Percentiles rank a stretch among this genome's conserved stretches.
These are phyloP conservation scores for Tetrastigma voinierianum DNA, from an alignment of 164 flowering plant species.

Conservation along the genomic window DNA sequence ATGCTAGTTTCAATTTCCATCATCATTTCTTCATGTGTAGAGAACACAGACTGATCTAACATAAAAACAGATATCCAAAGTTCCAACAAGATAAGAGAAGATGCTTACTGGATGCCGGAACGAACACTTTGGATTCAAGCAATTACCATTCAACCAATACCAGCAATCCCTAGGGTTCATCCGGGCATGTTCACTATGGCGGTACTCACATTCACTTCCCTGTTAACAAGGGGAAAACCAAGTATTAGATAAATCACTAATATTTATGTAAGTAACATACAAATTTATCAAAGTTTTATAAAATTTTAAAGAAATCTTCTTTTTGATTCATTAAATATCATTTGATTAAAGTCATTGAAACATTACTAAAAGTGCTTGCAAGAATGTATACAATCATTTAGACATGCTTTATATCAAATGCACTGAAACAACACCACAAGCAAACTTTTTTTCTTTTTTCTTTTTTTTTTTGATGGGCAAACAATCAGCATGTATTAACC, in stretches of 20 bases:
- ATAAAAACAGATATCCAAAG: not conserved
- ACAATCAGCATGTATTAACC: no score
- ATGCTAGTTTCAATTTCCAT: not conserved
- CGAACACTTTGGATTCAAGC: conserved; percentile 84
- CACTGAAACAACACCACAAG: no score
- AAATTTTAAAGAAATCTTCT: no score
- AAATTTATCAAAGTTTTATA: no score
- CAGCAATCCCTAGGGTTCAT: conserved; percentile 91
- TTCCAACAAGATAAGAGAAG: not conserved
- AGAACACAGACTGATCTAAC: not conserved
- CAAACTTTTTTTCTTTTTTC: no score
- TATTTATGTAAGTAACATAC: not conserved
- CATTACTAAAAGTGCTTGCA: no score
- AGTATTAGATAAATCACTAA: not conserved
- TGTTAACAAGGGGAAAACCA: conserved; percentile 17
- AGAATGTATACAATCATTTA: no score
- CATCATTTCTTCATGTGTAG: not conserved
- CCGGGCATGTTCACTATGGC: conserved; percentile 90
- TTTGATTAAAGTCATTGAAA: no score
- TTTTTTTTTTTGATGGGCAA: no score
- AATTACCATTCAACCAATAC: conserved; percentile 81
- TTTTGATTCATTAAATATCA: no score
- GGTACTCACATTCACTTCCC: conserved; percentile 96
- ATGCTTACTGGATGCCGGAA: conserved; percentile 86
- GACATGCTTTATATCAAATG: no score